Evolutionary conservation across 805 yeast species (phyloP).

Genomic region (Scheffersomyces coipomensis): DNA sequence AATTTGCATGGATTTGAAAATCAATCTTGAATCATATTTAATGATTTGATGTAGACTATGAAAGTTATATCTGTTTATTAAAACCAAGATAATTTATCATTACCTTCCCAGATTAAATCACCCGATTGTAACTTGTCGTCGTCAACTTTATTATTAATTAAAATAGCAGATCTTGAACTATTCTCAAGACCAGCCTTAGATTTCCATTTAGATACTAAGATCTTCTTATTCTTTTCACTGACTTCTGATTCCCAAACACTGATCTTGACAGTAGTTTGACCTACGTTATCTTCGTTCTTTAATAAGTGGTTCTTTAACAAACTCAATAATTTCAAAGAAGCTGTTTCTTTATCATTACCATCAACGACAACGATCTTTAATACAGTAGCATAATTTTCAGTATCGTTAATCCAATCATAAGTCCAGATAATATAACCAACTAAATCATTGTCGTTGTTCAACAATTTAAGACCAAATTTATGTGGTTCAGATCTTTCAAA

Average conservation of each 20-base stretch:
- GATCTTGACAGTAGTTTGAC: conserved; percentile 13
- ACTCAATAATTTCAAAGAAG: conserved; percentile 11
- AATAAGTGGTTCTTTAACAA: conserved; percentile 9
- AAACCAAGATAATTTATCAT: conserved; percentile 44
- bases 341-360: conserved; percentile 13
- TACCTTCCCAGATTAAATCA: conserved; percentile 38
- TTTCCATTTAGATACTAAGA: conserved; percentile 12
- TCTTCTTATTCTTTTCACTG: conserved; percentile 10
- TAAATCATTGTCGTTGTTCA: conserved; percentile 12
- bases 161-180: conserved; percentile 34
- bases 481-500: conserved; percentile 25
- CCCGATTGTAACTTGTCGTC: conserved; percentile 22
- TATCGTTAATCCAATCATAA: conserved; percentile 27
- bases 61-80: conserved; percentile 8
- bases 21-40: too few relatives aligned
- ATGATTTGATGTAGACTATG: too few relatives aligned
- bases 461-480: conserved; percentile 29
- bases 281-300: conserved; percentile 4
- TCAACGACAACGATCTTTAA: conserved; percentile 24
- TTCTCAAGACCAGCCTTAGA: conserved; percentile 27
- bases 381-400: conserved; percentile 23
- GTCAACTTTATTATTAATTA: conserved; percentile 23
- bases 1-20: too few relatives aligned
- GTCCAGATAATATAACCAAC: conserved; percentile 38
- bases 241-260: conserved; percentile 37